A percentile compares a stretch with the other conserved stretches of the same genome.
Conservation (phyloP, 2,329 filamentous ascomycete genomes). For the Verticillium alfalfae region DNA sequence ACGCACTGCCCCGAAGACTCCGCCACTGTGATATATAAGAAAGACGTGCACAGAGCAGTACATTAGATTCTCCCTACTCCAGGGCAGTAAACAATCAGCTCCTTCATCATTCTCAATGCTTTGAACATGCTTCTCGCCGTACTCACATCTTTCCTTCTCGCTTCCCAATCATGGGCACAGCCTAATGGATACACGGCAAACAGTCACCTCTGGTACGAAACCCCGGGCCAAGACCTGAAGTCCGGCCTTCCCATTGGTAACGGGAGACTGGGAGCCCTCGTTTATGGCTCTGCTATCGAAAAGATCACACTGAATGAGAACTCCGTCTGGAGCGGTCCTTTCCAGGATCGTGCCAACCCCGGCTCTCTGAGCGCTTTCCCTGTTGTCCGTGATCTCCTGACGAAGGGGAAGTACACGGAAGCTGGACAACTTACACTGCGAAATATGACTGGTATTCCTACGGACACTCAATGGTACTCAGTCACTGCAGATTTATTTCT, state of each 20-base stretch:
- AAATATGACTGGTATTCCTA: slow-evolving; percentile 29
- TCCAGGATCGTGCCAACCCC: slow-evolving; percentile 34
- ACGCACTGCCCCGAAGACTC: no score
- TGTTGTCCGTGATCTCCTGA: slow-evolving; percentile 26
- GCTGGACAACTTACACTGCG: slow-evolving; percentile 26
- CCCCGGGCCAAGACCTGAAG: slow-evolving; percentile 4
- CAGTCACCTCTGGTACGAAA: slow-evolving; percentile 4
- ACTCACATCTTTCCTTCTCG: background rate
- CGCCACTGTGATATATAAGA: no score
- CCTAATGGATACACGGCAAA: background rate
- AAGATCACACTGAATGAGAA: slow-evolving; percentile 41
- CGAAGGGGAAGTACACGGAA: slow-evolving; percentile 25
- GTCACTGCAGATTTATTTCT: slow-evolving; percentile 26
- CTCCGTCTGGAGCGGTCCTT: slow-evolving; percentile 39
- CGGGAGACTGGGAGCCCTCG: slow-evolving; percentile 34
- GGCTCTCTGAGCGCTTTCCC: slow-evolving; percentile 24
- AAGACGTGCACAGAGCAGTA: no score
- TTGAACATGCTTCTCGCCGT: background rate
- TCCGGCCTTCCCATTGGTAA: slow-evolving; percentile 42
- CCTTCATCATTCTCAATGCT: background rate
- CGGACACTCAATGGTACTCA: slow-evolving; percentile 30
- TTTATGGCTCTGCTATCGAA: slow-evolving; percentile 36
- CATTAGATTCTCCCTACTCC: no score
- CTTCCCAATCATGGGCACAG: background rate
- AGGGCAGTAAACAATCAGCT: no score